These are phyloP conservation scores for Coemansia sp. DNA, from an alignment of 192 early-diverging fungal genomes.

Conservation along the genomic window DNA sequence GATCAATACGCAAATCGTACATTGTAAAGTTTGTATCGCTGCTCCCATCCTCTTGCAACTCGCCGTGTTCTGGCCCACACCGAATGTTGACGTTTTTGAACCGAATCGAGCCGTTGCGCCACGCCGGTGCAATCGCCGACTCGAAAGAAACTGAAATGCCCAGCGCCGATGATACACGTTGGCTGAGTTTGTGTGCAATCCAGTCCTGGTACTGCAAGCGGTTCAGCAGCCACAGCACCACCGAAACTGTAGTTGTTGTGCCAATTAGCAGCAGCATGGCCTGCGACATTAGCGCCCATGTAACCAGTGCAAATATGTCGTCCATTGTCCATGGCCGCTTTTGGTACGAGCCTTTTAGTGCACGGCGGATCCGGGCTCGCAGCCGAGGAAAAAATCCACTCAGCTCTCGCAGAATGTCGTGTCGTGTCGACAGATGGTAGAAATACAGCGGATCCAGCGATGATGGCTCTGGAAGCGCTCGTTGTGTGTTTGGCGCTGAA, in stretches of 20 bases:
- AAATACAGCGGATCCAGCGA: conserved; percentile 34
- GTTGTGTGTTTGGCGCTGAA: conserved; percentile 19
- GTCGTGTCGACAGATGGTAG: conserved; percentile 21
- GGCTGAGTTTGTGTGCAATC: conserved; percentile 71
- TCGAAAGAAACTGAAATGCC: conserved; percentile 86
- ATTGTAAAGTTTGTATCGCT: conserved; percentile 80
- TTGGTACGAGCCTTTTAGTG: conserved; percentile 59
- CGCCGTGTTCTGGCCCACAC: conserved; percentile 52
- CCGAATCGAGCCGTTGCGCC: conserved; percentile 84
- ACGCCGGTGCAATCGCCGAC: conserved; percentile 86
- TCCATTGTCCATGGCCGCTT: conserved; percentile 78
- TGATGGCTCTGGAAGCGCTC: conserved; percentile 32
- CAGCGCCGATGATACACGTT: conserved; percentile 75
- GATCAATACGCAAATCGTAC: conserved; percentile 79
- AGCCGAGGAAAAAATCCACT: conserved; percentile 60
- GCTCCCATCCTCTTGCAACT: conserved; percentile 6
- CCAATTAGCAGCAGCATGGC: conserved; percentile 80
- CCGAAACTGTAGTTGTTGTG: conserved; percentile 84
- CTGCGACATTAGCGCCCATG: conserved; percentile 86
- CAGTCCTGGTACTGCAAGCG: conserved; percentile 83
- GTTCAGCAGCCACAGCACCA: conserved; percentile 76
- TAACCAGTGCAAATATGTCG: conserved; percentile 83
- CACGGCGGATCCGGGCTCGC: conserved; percentile 59
- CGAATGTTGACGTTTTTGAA: conserved; percentile 76
- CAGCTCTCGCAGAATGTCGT: conserved; percentile 59